Base-by-base conservation (phyloP, 352 stramenopile genomes). In the Elongisporangium prolatum region DNA sequence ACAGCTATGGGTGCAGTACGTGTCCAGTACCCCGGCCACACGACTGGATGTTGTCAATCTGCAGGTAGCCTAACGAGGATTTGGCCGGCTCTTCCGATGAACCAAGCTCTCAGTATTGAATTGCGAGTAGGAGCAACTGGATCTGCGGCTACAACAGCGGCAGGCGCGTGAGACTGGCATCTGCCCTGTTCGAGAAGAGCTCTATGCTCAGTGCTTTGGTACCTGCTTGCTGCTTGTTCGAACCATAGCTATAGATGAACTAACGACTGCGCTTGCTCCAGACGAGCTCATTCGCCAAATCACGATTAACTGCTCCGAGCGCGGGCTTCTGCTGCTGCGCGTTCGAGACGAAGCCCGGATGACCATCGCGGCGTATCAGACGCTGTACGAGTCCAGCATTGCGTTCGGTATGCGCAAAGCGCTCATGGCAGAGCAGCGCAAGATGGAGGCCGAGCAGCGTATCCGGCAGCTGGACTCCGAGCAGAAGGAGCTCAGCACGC, bases 391-490 rank as follows among this genome's bases (percentile, higher is more conserved):
- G 67, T 93, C 75, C 18, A 92, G 76, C 48, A 97, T 97, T 51
- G 91, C 91, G 13, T 98, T 97, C 59, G 91, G 91, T 28, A 97
- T 98, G 79, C 84, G 92, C 60, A 97, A 98, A 69, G 91, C 92
- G 21, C 74, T 98, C 10, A 95, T 97, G 76, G 86, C 88, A 9
- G 88, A 97, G 72, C 92, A 98, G 59, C 86, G 84, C 52, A 96
- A 96, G 64, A 89, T 91, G 63, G 84, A 97, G 53, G 79, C 93
- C 20, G 74, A 96, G 60, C 75, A 88, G 44, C 84, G 86, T 34
- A 93, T 97, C 57, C 79, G 79, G 34, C 64, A 85, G n/a, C 63
- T 97, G 6, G 72, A 95, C 50, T 62, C 72, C 4, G 86, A 97
- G 25, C 77, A 86, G 18, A 77, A 82, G 28, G 88, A 97, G 44